A percentile compares a stretch with the other conserved stretches of the same genome.
Evolutionary conservation across 345 rosid genomes (phyloP).

Genomic region (Syzygium aromaticum): DNA sequence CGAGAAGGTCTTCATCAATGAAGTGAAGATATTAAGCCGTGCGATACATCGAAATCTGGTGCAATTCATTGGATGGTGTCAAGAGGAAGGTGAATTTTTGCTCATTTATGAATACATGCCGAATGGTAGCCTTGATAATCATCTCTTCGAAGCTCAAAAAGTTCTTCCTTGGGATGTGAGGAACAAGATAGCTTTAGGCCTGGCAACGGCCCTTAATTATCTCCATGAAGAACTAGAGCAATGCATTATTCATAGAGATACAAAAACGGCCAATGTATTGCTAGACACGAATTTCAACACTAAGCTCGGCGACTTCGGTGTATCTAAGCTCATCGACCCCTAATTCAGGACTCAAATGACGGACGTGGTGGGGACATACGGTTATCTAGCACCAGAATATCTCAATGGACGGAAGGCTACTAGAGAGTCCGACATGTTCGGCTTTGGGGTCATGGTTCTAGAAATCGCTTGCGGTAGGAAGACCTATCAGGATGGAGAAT

Average conservation of each 20-base stretch:
- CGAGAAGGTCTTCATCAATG: not conserved
- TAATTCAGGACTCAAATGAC: not conserved
- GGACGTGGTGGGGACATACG: not conserved
- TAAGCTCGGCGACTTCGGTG: not conserved
- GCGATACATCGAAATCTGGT: not conserved
- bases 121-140: not conserved
- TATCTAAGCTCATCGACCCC: not conserved
- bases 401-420: not conserved
- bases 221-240: not conserved
- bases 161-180: not conserved
- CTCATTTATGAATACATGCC: not conserved
- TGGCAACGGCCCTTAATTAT: not conserved
- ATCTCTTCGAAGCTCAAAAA: not conserved
- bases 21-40: not conserved
- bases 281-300: not conserved
- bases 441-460: not conserved
- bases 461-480: not conserved
- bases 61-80: not conserved
- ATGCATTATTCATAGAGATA: not conserved
- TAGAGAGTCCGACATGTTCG: not conserved
- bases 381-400: not conserved
- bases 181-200: not conserved
- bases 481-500: not conserved
- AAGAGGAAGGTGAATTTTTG: not conserved
- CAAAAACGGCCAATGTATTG: not conserved